Evolutionary conservation across 805 yeast species (phyloP).

Genomic region (Pichia kluyveri): DNA sequence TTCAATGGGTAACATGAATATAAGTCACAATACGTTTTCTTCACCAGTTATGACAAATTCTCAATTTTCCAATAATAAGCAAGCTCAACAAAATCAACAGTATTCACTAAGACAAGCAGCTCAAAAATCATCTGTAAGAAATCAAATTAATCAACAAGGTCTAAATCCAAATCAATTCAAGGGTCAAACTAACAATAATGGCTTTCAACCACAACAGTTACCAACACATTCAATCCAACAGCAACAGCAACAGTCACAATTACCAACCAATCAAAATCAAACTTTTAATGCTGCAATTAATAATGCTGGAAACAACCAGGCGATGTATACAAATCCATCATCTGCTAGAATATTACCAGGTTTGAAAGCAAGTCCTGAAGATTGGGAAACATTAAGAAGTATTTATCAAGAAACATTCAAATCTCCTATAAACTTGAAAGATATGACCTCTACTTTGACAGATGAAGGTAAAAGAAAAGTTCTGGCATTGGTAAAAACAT

Average conservation of each 20-base stretch:
- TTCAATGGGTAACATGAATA: slow-evolving; percentile 1
- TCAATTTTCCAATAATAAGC: background rate
- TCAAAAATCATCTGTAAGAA: slow-evolving; percentile 4
- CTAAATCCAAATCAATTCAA: background rate
- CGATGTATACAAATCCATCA: slow-evolving; percentile 4
- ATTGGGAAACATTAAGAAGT: slow-evolving; percentile 49
- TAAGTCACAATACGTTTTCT: background rate
- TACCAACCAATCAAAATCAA: slow-evolving; percentile 28
- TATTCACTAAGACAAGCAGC: slow-evolving; percentile 2
- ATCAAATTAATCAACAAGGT: slow-evolving; percentile 1
- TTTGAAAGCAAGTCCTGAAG: slow-evolving; percentile 45
- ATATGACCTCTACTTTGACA: slow-evolving; percentile 51
- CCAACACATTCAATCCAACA: slow-evolving; percentile 13
- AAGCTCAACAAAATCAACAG: background rate
- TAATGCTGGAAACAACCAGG: slow-evolving; percentile 8
- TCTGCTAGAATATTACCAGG: slow-evolving; percentile 25
- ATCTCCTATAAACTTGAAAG: slow-evolving; percentile 57
- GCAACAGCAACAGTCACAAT: slow-evolving; percentile 12
- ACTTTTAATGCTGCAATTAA: slow-evolving; percentile 10
- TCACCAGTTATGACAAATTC: background rate
- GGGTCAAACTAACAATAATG: slow-evolving; percentile 1
- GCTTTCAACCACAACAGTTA: slow-evolving; percentile 7
- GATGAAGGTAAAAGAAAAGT: slow-evolving; percentile 58
- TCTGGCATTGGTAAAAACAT: slow-evolving; percentile 41
- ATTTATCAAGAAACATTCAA: slow-evolving; percentile 63